Evolutionary conservation across 805 yeast genomes (phyloP).

Genomic region (Myxozyma udenii): DNA sequence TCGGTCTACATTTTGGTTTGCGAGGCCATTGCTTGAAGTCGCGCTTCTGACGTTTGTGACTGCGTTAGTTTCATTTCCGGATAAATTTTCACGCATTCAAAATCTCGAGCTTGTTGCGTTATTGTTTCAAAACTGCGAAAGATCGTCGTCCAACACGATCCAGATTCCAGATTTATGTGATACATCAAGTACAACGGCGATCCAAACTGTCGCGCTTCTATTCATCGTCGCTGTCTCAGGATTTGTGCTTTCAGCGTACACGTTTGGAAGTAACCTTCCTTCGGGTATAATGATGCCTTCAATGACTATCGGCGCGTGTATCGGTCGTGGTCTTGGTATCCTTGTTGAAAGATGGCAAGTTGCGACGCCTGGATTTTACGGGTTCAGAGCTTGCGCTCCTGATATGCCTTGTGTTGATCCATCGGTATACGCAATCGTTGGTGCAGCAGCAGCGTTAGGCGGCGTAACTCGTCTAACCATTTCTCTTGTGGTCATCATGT

Average conservation of each 20-base stretch:
- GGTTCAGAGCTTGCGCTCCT: conserved; percentile 43
- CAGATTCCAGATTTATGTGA: conserved; percentile 27
- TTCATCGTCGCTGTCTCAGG: conserved; percentile 50
- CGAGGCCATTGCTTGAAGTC: conserved; percentile 48
- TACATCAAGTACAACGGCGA: conserved; percentile 28
- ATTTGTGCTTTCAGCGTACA: conserved; percentile 58
- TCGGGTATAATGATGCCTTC: conserved; percentile 98
- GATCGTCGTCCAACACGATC: conserved; percentile 24
- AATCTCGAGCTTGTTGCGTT: conserved; percentile 55
- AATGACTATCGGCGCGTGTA: conserved; percentile 94
- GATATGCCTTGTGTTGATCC: conserved; percentile 64
- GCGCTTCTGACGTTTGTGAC: conserved; percentile 50
- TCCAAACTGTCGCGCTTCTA: conserved; percentile 35
- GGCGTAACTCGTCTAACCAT: conserved; percentile 80
- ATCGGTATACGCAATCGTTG: conserved; percentile 84
- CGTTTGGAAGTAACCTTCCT: conserved; percentile 73
- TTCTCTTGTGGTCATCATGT: conserved; percentile 72
- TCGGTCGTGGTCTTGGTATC: conserved; percentile 84
- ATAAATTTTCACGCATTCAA: conserved; percentile 53
- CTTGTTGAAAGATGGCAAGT: conserved; percentile 53
- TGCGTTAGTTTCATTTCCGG: conserved; percentile 54
- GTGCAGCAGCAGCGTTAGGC: conserved; percentile 78
- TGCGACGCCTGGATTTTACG: conserved; percentile 37
- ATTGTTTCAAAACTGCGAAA: conserved; percentile 65
- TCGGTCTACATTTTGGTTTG: conserved; percentile 27